Evolutionary conservation across 2,329 filamentous ascomycete species (phyloP), one percentile per base, ranked within the genome.

Genomic region (Fonsecaea nubica): DNA sequence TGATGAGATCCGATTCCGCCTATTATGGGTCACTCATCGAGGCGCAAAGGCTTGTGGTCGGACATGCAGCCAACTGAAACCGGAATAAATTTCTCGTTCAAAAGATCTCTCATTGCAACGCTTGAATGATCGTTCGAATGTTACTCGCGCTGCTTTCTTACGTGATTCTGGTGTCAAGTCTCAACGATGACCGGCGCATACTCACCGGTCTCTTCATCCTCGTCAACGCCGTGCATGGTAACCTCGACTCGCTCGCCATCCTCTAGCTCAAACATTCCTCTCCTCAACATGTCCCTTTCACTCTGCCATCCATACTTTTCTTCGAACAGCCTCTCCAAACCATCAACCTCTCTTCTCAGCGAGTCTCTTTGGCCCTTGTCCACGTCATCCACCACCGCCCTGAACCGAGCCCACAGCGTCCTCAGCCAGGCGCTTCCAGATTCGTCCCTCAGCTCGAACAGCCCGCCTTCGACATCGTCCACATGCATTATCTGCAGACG

Each of bases 241-340:
- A 89, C 80, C 70, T 87, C 86, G 3, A 89, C 83, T 68, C 82
- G 79, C 75, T 89, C 87, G 15, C 87, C 87, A 72, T 89, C 87
- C 74, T 89, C 87, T 62, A 89, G 73, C 68, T 86, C 82, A 36
- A 89, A 70, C 77, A 88, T 83, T 0, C 87, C 87, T 30, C 80
- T 81, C 68, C 83, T 83, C 21, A 87, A 80, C 69, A 86, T 83
- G 18, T 80, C 78, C 53, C 82, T 62, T 72, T 83, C 40, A 87
- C 76, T 66, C 68, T 87, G 82, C 87, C 87, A 90, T 10, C 83
- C 84, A 72, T 84, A 86, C 65, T 85, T 80, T 18, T 78, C 76
- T 57, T 81, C 81, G 30, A 89, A 78, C 73, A 82, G 86, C 6
- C 80, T 78, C 69, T 88, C 84, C 40, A 89, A 72, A 50, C 83